phyloP scores from a whole-genome alignment of 176 grass and related monocot species.

The Avena sativa region DNA sequence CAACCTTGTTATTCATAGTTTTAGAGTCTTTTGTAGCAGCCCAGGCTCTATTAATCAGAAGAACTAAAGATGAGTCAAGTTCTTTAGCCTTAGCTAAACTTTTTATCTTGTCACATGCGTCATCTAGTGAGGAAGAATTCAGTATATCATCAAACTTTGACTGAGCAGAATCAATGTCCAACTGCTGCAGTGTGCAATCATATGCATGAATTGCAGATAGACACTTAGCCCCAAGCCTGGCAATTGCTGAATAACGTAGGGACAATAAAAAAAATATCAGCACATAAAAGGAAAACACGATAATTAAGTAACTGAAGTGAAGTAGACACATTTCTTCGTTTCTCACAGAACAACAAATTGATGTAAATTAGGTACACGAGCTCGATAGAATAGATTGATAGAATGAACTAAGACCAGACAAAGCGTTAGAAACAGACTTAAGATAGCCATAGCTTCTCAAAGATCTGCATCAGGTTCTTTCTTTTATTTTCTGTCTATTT shows the following conservation, averaged over 20 bases:
- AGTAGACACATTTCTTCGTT: background rate
- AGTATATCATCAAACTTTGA: slow-evolving; percentile 89
- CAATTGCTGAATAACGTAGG: slow-evolving; percentile 63
- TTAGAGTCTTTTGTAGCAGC: slow-evolving; percentile 83
- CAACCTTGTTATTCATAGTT: slow-evolving; percentile 70
- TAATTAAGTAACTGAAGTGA: background rate
- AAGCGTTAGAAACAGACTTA: slow-evolving; percentile 15
- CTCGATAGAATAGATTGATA: background rate
- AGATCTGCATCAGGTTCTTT: background rate
- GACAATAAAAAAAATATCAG: slow-evolving; percentile 21
- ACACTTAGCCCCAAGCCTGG: slow-evolving; percentile 89
- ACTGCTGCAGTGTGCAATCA: slow-evolving; percentile 77
- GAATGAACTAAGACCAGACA: background rate
- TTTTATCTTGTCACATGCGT: slow-evolving; percentile 74
- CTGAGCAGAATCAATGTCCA: slow-evolving; percentile 71
- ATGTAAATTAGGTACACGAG: background rate
- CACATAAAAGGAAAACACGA: background rate
- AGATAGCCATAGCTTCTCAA: slow-evolving; percentile 15
- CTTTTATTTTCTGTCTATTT: background rate
- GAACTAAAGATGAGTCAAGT: slow-evolving; percentile 93
- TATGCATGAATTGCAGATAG: slow-evolving; percentile 86
- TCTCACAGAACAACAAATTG: slow-evolving; percentile 7
- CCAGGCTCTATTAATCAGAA: slow-evolving; percentile 90
- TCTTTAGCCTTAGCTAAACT: slow-evolving; percentile 82
- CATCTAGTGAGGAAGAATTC: slow-evolving; percentile 85